A percentile compares a stretch with the other conserved stretches of the same genome.
Evolutionary conservation across 164 flowering plant species (phyloP).

Genomic region (Protea cynaroides): DNA sequence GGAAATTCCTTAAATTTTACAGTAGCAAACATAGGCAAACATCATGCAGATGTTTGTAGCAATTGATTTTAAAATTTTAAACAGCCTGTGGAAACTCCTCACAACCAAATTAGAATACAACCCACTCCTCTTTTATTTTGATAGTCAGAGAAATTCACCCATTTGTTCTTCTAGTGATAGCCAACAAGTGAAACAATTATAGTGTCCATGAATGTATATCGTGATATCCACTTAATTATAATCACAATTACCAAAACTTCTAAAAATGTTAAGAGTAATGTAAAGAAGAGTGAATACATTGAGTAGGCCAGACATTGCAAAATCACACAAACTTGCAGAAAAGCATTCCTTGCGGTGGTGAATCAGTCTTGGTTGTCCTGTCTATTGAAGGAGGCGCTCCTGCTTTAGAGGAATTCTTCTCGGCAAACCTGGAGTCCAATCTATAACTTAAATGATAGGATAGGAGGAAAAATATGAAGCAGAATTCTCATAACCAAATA

Average conservation of each 20-base stretch:
- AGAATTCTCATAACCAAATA: no score
- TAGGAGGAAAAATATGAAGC: no score
- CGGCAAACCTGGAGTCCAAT: no score
- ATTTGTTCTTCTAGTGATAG: no score
- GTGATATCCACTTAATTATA: not conserved
- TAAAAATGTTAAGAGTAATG: not conserved
- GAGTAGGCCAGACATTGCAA: slow-evolving; percentile 14
- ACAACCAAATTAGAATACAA: not conserved
- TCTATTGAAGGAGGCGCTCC: not conserved
- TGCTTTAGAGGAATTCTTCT: not conserved
- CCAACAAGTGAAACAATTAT: not conserved
- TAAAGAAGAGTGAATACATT: slow-evolving; percentile 7
- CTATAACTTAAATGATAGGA: no score
- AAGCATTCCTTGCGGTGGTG: slow-evolving; percentile 8
- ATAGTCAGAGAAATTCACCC: no score
- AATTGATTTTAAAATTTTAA: not conserved
- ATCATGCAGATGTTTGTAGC: not conserved
- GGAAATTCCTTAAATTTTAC: not conserved
- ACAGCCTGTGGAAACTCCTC: not conserved
- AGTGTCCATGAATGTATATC: not conserved
- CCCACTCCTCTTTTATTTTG: no score
- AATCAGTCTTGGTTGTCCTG: not conserved
- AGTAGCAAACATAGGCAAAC: not conserved
- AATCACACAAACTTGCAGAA: slow-evolving; percentile 7
- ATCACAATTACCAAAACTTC: not conserved